phyloP scores from a whole-genome alignment of 257 asterid genomes.

The Nicotiana otophora region DNA sequence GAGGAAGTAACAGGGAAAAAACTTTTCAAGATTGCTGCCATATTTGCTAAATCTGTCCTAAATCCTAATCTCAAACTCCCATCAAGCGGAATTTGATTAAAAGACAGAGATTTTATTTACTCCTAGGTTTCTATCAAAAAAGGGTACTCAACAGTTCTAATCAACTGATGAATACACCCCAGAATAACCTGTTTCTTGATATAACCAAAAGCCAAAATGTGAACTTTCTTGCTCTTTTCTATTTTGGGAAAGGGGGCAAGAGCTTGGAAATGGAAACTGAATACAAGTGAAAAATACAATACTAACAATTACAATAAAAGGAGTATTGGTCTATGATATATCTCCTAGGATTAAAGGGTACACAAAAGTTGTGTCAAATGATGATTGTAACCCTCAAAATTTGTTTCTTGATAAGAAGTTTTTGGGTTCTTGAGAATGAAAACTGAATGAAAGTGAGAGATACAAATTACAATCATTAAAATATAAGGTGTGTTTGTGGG shows the following conservation, averaged over 20 bases:
- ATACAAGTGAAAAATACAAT: neutral
- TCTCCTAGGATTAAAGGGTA: neutral
- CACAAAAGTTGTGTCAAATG: neutral
- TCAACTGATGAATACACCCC: neutral
- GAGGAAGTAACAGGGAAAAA: slow-evolving; percentile 24
- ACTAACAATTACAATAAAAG: neutral
- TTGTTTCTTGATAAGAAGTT: neutral
- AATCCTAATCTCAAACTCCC: slow-evolving; percentile 18
- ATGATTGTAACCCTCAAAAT: neutral
- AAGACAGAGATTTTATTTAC: neutral
- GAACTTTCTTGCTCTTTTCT: neutral
- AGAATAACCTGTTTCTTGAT: neutral
- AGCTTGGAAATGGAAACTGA: neutral
- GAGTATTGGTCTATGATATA: neutral
- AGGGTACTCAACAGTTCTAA: neutral
- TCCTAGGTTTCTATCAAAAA: slow-evolving; percentile 8
- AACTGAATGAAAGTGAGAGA: neutral
- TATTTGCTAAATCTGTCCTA: neutral
- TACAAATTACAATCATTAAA: no score
- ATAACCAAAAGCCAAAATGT: neutral
- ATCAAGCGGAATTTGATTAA: neutral
- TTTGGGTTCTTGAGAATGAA: neutral
- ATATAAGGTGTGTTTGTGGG: neutral
- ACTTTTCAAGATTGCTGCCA: slow-evolving; percentile 30
- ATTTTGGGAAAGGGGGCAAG: neutral